Evolutionary conservation across 2,329 filamentous ascomycete species (phyloP).

Genomic region (Monosporascus ibericus): DNA sequence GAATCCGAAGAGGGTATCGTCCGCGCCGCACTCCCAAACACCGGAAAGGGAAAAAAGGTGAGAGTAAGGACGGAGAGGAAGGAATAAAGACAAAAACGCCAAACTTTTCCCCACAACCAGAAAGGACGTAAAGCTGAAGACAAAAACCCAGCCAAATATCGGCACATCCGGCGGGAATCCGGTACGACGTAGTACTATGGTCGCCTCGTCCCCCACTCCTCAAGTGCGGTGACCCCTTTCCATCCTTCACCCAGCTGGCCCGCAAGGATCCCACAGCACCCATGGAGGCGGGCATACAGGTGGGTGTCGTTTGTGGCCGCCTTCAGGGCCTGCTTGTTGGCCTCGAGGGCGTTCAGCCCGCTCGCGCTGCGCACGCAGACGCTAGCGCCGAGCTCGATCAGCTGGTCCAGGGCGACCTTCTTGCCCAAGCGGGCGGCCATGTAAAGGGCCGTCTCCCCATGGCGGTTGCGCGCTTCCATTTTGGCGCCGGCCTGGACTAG

Average conservation of each 20-base stretch:
- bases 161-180: too few relatives aligned
- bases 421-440: constrained; percentile 47
- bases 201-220: constrained; percentile 31
- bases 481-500: constrained; percentile 38
- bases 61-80: neutral
- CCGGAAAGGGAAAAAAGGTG: neutral
- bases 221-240: constrained; percentile 31
- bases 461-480: constrained; percentile 44
- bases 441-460: constrained; percentile 50
- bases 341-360: constrained; percentile 38
- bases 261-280: constrained; percentile 40
- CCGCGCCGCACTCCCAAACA: neutral
- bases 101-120: neutral
- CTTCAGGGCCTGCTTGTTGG: constrained; percentile 36
- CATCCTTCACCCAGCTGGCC: constrained; percentile 21
- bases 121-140: too few relatives aligned
- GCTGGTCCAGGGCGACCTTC: constrained; percentile 43
- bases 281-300: constrained; percentile 36
- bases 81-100: neutral
- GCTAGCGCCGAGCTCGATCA: constrained; percentile 41
- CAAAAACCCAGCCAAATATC: too few relatives aligned
- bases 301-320: constrained; percentile 25
- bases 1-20: neutral
- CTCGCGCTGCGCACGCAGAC: constrained; percentile 39
- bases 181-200: too few relatives aligned